These are phyloP conservation scores for Phytophthora hybrid DNA, from an alignment of 352 stramenopile species.

Conservation along the genomic window DNA sequence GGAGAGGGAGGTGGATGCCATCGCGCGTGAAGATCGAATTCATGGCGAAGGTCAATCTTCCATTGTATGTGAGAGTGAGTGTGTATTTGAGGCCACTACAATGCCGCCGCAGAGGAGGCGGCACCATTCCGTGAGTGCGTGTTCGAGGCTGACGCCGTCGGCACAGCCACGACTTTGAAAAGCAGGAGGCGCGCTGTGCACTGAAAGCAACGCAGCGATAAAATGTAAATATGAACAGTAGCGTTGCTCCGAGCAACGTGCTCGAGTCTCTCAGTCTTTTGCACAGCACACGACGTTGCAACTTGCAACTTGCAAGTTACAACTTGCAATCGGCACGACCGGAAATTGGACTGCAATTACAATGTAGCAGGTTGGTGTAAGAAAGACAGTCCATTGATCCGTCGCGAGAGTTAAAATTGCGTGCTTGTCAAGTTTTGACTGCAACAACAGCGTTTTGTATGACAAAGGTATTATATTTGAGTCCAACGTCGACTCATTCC, in stretches of 20 bases:
- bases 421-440: too few species aligned
- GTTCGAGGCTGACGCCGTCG: neutral
- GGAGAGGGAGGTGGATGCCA: constrained; percentile 12
- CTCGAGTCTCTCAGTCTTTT: too few species aligned
- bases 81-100: constrained; percentile 25
- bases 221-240: too few species aligned
- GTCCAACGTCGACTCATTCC: constrained; percentile 13
- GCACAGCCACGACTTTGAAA: neutral
- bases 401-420: too few species aligned
- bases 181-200: neutral
- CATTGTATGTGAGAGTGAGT: constrained; percentile 32
- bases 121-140: neutral
- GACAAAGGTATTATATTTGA: neutral
- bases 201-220: neutral
- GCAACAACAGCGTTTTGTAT: too few species aligned
- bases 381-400: too few species aligned
- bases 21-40: constrained; percentile 36
- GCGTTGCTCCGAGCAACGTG: too few species aligned
- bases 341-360: too few species aligned
- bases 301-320: too few species aligned
- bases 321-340: too few species aligned
- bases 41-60: constrained; percentile 18
- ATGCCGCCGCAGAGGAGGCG: constrained; percentile 23
- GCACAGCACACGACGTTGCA: too few species aligned
- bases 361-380: too few species aligned